phyloP scores from a whole-genome alignment of 2,329 filamentous ascomycete species.

The Colletotrichum sp. region DNA sequence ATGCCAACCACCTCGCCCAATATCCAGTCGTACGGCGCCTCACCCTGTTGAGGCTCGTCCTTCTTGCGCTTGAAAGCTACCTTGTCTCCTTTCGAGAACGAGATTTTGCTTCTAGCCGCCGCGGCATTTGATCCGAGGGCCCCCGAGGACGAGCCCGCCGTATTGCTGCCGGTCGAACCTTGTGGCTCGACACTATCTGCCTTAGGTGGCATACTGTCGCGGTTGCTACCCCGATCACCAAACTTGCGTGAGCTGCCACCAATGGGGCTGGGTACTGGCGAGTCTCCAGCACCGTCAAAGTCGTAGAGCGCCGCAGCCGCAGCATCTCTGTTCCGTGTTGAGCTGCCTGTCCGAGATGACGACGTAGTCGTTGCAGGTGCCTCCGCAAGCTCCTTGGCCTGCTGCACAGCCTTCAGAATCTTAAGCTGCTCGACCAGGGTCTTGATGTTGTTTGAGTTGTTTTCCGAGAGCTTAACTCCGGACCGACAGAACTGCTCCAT shows the following conservation, averaged over 20 bases:
- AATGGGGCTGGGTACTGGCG: slow-evolving; percentile 49
- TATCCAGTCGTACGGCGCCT: slow-evolving; percentile 67
- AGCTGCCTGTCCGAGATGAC: slow-evolving; percentile 21
- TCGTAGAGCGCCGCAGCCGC: slow-evolving; percentile 45
- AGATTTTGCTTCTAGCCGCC: slow-evolving; percentile 46
- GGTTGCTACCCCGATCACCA: slow-evolving; percentile 39
- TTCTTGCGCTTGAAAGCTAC: slow-evolving; percentile 70
- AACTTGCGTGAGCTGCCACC: slow-evolving; percentile 35
- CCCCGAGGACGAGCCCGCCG: slow-evolving; percentile 30
- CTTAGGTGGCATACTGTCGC: slow-evolving; percentile 61
- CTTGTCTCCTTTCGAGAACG: slow-evolving; percentile 66
- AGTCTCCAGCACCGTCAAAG: slow-evolving; percentile 50
- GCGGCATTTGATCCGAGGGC: slow-evolving; percentile 17
- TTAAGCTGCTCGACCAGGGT: slow-evolving; percentile 46
- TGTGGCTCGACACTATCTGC: slow-evolving; percentile 63
- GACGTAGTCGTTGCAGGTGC: slow-evolving; percentile 23
- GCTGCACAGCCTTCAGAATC: slow-evolving; percentile 45
- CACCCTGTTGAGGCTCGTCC: slow-evolving; percentile 43
- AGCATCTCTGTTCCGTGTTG: slow-evolving; percentile 14
- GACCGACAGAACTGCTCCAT: slow-evolving; percentile 49
- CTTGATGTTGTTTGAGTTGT: slow-evolving; percentile 40
- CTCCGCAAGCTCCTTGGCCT: slow-evolving; percentile 46
- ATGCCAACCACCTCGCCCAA: slow-evolving; percentile 80
- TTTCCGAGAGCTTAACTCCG: slow-evolving; percentile 45
- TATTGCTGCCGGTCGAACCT: slow-evolving; percentile 40